Base-by-base conservation (phyloP, 345 rosid species). In the Hibiscus mutabilis region DNA sequence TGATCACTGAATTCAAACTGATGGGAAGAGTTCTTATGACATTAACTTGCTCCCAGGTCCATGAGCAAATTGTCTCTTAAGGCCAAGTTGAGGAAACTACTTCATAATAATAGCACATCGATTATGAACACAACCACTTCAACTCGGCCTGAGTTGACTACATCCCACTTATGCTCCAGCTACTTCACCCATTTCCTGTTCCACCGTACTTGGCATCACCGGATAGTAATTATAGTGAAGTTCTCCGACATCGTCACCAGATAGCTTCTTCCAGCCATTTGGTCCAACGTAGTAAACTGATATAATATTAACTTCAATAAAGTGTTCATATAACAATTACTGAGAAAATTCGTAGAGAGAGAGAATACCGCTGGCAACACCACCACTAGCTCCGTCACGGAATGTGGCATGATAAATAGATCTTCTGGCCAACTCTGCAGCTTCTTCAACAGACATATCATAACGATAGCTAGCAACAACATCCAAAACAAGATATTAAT, bases 331-430 rank as follows among this genome's bases (percentile, higher is more conserved):
- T 13, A 60, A 18, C 29, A 25, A 25, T 27, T 37, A 53, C 14
- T 6, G 62, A 31, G 62, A 66, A 5, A 24, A 8, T 29, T 25
- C 31, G 24, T 57, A 15, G 70, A 33, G 40, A 58, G 33, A 27
- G 47, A 66, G 59, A 61, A 46, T 89, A 96, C 98, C 98, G 79
- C 99, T 96, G 60, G 96, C 99, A 58, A 96, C 98, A 69, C 99
- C 99, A 80, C 99, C 99, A 83, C 99, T 96, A 77, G 99, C 98
- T 64, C 93, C 98, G 78, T 96, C 99, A 31, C 99, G 87, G 86
- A 91, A 96, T 47, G 99, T 95, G 4, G 99, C 99, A 73, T 92
- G 99, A 80, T 96, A 96, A 77, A 96, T 96, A 73, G 98, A 81
- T 79, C 99, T 89, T 78, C 96, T 85, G 46, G 96, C 99, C 82